Conservation (phyloP, 371 early-diverging fungal species). For the Apophysomyces sp. region DNA sequence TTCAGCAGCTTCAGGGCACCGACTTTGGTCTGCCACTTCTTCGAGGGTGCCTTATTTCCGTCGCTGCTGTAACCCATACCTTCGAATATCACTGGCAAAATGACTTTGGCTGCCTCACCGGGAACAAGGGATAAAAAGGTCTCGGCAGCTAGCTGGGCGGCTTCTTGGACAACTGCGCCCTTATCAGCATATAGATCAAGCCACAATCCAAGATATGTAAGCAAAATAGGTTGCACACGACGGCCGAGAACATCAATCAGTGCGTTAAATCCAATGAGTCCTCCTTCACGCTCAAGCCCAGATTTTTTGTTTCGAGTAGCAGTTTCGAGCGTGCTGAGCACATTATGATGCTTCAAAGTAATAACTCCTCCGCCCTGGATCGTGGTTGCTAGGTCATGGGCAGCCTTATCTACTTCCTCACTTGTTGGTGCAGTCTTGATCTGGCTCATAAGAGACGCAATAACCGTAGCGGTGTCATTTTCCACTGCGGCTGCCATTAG, state of each 20-base stretch:
- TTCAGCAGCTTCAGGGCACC: slow-evolving; percentile 63
- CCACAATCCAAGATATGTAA: slow-evolving; percentile 54
- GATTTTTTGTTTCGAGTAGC: slow-evolving; percentile 71
- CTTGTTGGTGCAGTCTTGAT: slow-evolving; percentile 60
- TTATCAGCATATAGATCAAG: slow-evolving; percentile 74
- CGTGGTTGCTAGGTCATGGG: slow-evolving; percentile 50
- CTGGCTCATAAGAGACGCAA: slow-evolving; percentile 48
- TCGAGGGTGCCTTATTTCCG: slow-evolving; percentile 43
- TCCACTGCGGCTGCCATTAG: slow-evolving; percentile 24
- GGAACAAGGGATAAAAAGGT: slow-evolving; percentile 53
- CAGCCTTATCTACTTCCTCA: slow-evolving; percentile 59
- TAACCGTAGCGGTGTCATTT: slow-evolving; percentile 25
- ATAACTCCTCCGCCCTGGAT: slow-evolving; percentile 53
- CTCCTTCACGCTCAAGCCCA: slow-evolving; percentile 71
- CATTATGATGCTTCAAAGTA: slow-evolving; percentile 53
- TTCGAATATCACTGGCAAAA: slow-evolving; percentile 64
- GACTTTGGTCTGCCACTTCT: slow-evolving; percentile 80
- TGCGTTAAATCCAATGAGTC: slow-evolving; percentile 69
- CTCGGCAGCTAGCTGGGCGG: slow-evolving; percentile 63
- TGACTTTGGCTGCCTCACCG: slow-evolving; percentile 53
- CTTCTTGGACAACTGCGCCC: slow-evolving; percentile 70
- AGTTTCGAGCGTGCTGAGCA: slow-evolving; percentile 55
- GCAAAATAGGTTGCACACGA: slow-evolving; percentile 61
- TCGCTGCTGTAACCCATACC: slow-evolving; percentile 40
- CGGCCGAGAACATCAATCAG: slow-evolving; percentile 56